Evolutionary conservation across 2,329 filamentous ascomycete species (phyloP).

Genomic region (Metarhizium guizhouense): DNA sequence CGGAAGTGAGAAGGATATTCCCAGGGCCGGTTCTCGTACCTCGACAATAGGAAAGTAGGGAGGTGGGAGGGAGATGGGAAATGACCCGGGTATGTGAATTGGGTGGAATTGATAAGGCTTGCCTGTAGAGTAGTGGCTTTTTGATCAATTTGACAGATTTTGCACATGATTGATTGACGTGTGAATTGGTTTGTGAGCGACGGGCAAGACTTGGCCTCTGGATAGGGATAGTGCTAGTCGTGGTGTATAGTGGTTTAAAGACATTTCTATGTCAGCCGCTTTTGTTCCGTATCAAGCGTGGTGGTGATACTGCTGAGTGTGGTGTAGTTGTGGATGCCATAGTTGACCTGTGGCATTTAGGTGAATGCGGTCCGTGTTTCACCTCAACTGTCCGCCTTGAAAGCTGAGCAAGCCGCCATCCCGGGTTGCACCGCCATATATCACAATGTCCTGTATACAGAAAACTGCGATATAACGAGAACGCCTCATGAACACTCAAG

Average conservation of each 20-base stretch:
- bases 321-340: no score
- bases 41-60: neutral
- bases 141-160: neutral
- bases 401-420: no score
- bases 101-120: slow-evolving; percentile 3
- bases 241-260: neutral
- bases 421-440: no score
- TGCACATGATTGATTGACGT: neutral
- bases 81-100: neutral
- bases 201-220: neutral
- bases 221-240: neutral
- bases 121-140: slow-evolving; percentile 7
- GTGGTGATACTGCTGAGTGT: no score
- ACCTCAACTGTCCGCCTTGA: no score
- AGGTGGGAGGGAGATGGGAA: neutral
- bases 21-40: neutral
- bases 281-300: no score
- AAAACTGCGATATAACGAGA: no score
- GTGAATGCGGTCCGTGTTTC: no score
- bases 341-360: no score
- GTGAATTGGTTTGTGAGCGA: neutral
- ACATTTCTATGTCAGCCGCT: neutral
- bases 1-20: neutral
- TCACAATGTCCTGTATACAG: no score
- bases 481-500: no score